Conservation (phyloP, 257 asterid species). For the Gentiana macrophylla region DNA sequence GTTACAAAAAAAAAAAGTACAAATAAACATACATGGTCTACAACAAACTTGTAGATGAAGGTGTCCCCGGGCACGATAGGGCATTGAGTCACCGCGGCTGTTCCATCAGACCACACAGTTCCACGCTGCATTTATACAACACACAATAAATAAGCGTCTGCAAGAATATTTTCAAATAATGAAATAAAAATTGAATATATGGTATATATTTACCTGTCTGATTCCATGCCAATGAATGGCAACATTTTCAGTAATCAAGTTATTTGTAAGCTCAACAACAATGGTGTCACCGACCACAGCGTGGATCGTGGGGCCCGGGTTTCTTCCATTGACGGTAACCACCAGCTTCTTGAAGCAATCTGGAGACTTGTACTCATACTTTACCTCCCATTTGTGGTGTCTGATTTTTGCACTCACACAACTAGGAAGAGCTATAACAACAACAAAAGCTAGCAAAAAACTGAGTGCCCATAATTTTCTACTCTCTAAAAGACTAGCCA, state of each 20-base stretch:
- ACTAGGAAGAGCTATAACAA: neutral
- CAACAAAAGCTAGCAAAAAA: slow-evolving; percentile 4
- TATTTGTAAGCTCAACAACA: slow-evolving; percentile 62
- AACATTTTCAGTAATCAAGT: slow-evolving; percentile 60
- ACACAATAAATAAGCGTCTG: neutral
- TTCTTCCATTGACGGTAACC: slow-evolving; percentile 65
- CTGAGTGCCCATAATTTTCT: slow-evolving; percentile 5
- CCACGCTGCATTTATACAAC: slow-evolving; percentile 36
- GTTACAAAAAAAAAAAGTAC: neutral
- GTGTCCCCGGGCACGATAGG: slow-evolving; percentile 84
- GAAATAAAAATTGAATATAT: neutral
- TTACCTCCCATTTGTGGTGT: slow-evolving; percentile 70
- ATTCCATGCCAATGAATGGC: slow-evolving; percentile 99
- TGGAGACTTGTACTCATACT: slow-evolving; percentile 70
- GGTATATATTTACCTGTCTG: slow-evolving; percentile 46
- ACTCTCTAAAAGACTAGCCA: slow-evolving; percentile 7
- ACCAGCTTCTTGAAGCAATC: slow-evolving; percentile 65
- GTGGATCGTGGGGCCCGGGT: slow-evolving; percentile 80
- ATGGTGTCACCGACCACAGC: slow-evolving; percentile 75
- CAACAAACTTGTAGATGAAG: slow-evolving; percentile 60
- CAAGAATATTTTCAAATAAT: no score
- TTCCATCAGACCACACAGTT: slow-evolving; percentile 94
- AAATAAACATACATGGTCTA: slow-evolving; percentile 50
- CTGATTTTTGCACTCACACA: slow-evolving; percentile 40
- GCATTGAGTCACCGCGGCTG: slow-evolving; percentile 92